Percentiles rank a stretch among this genome's conserved stretches.
Evolutionary conservation across 2,329 filamentous ascomycete species (phyloP).

Genomic region (Fusarium ambrosium): DNA sequence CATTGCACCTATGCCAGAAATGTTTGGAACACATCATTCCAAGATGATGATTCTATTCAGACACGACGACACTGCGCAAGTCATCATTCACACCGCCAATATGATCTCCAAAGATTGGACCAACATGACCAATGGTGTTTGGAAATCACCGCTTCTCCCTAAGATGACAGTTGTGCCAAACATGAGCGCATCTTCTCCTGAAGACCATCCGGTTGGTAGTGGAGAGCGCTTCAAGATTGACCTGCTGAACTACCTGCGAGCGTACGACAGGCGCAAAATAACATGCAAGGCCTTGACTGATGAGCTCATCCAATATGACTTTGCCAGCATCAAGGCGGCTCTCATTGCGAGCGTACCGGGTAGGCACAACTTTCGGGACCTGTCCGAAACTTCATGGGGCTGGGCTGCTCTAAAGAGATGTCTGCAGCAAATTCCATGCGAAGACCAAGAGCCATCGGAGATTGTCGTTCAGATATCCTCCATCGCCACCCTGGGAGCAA

Average conservation of each 20-base stretch:
- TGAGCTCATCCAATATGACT: constrained; percentile 75
- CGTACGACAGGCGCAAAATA: constrained; percentile 72
- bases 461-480: constrained; percentile 81
- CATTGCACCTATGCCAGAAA: constrained; percentile 82
- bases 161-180: constrained; percentile 46
- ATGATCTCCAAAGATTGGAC: constrained; percentile 91
- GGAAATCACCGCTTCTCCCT: constrained; percentile 80
- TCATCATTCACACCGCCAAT: constrained; percentile 91
- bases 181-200: not conserved
- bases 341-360: constrained; percentile 86
- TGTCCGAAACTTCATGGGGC: constrained; percentile 75
- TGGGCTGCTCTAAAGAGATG: constrained; percentile 77
- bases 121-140: constrained; percentile 88
- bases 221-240: constrained; percentile 82
- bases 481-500: constrained; percentile 81
- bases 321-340: constrained; percentile 75
- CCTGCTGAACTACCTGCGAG: constrained; percentile 77
- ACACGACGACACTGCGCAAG: constrained; percentile 80
- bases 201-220: constrained; percentile 60
- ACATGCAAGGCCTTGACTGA: constrained; percentile 69
- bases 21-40: constrained; percentile 87
- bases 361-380: constrained; percentile 65
- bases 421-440: constrained; percentile 66
- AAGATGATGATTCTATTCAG: constrained; percentile 91
- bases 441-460: constrained; percentile 55